Evolutionary conservation across 1,284 basidiomycete species (phyloP).

Genomic region (Trametes pubescens): DNA sequence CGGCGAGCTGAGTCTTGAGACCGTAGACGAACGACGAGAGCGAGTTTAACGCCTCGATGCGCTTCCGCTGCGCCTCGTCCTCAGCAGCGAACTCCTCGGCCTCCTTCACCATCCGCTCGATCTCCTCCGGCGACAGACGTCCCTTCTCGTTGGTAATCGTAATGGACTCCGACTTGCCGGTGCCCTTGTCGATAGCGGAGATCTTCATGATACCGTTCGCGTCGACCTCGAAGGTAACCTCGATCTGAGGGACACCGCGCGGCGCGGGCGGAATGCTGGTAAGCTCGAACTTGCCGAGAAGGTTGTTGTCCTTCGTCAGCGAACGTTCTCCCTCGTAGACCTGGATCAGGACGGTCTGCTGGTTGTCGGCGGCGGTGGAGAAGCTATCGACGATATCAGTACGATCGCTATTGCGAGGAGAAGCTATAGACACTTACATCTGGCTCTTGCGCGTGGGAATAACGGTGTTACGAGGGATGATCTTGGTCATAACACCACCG

Average conservation of each 20-base stretch:
- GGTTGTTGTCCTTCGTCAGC: constrained; percentile 97
- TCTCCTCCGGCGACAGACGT: constrained; percentile 86
- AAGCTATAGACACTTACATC: constrained; percentile 54
- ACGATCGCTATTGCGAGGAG: neutral
- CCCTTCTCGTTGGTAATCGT: constrained; percentile 90
- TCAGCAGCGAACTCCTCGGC: constrained; percentile 91
- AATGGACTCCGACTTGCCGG: constrained; percentile 89
- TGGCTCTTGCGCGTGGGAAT: constrained; percentile 98
- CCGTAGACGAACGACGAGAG: constrained; percentile 84
- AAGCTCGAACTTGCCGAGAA: constrained; percentile 96
- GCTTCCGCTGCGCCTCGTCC: constrained; percentile 89
- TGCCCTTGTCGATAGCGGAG: constrained; percentile 88
- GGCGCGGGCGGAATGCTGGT: constrained; percentile 93
- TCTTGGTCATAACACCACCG: constrained; percentile 97
- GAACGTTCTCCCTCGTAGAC: constrained; percentile 96
- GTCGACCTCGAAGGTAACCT: constrained; percentile 95
- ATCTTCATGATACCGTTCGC: constrained; percentile 95
- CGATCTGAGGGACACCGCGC: constrained; percentile 94
- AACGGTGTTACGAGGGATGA: constrained; percentile 96
- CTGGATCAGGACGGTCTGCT: constrained; percentile 90
- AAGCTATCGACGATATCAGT: constrained; percentile 60
- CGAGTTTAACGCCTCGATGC: constrained; percentile 86
- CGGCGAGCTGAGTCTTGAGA: constrained; percentile 86
- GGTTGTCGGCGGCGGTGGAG: constrained; percentile 96
- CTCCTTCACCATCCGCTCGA: constrained; percentile 91